Evolutionary conservation across 208 protist species (phyloP).

Genomic region (Trypanosoma boissoni): DNA sequence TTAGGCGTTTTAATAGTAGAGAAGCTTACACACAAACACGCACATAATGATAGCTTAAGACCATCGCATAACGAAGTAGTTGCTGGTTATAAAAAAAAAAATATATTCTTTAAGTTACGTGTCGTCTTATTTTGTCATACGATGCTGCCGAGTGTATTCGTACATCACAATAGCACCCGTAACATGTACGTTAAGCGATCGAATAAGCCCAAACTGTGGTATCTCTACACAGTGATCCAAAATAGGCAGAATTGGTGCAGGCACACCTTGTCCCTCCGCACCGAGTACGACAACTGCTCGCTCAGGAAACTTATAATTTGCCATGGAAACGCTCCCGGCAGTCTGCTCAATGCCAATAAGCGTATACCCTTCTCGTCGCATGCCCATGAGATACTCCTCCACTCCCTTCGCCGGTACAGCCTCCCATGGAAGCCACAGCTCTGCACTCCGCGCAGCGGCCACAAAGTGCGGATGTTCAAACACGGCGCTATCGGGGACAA

Average conservation of each 20-base stretch:
- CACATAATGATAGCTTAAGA: no score
- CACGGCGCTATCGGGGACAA: constrained; percentile 68
- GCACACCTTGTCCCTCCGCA: constrained; percentile 87
- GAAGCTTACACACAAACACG: no score
- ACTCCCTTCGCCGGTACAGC: constrained; percentile 57
- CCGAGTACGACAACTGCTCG: constrained; percentile 77
- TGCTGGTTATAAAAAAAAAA: constrained; percentile 19
- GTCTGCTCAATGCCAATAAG: constrained; percentile 92
- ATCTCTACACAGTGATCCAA: constrained; percentile 91
- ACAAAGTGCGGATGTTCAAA: constrained; percentile 89
- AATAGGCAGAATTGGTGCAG: constrained; percentile 65
- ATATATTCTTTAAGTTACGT: constrained; percentile 1
- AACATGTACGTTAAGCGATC: constrained; percentile 92
- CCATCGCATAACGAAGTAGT: no score
- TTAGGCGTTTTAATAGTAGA: no score
- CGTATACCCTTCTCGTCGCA: constrained; percentile 76
- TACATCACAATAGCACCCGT: constrained; percentile 88
- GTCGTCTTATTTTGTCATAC: constrained; percentile 33
- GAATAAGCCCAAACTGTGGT: constrained; percentile 90
- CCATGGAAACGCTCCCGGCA: constrained; percentile 70
- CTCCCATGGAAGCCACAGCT: constrained; percentile 88
- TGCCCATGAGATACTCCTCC: constrained; percentile 45
- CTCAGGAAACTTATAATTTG: constrained; percentile 62
- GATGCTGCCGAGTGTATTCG: constrained; percentile 87
- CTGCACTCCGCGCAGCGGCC: constrained; percentile 80